Evolutionary conservation across 2,329 filamentous ascomycete genomes (phyloP), one percentile per base, ranked within the genome.

Genomic region (Aspergillus alliaceus): DNA sequence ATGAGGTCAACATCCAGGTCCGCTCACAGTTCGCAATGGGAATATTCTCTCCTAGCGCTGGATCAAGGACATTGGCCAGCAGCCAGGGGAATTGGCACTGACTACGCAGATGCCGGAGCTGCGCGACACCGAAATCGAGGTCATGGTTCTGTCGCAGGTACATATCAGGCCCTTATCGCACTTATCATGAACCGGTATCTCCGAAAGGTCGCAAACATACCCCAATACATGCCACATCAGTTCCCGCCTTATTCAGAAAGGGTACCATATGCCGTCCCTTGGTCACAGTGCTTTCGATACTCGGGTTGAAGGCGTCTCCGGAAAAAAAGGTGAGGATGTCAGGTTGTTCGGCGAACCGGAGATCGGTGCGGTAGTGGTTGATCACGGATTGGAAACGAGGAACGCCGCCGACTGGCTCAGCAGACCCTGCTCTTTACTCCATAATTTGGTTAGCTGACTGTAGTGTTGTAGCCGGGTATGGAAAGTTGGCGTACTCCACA

Each of bases 221-320:
- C 58, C 91, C 91, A 50, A 96, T 82, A 71, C 90, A 93, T n/a
- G 91, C 89, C 42, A 88, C 89, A 69, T 90, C 84, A 1, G 90
- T 95, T 4, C 87, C 86, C 63, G 92, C 85, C 24, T 82, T 80
- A 72, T 96, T 96, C 46, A 97, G 76, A 9, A 95, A 82, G 0
- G 91, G 89, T 9, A 96, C 87, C 93, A 96, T 96, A 74, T 96
- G 93, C 64, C 86, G 71, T 81, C 90, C 92, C 77, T 96, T 96
- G 2, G 92, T 96, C 32, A 96, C 87, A 18, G 89, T 90, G 67
- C 89, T 93, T 75, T 96, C 92, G 57, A 96, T 77, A 66, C 90
- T 93, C 0, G 93, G 92, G 71, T 96, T 96, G 76, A 95, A 97
- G 9, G 89, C 91, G 81, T 96, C 93, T 35, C 92, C 92, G 2